phyloP scores from a whole-genome alignment of 129 eudicot species.

The Pulicaria dysenterica region DNA sequence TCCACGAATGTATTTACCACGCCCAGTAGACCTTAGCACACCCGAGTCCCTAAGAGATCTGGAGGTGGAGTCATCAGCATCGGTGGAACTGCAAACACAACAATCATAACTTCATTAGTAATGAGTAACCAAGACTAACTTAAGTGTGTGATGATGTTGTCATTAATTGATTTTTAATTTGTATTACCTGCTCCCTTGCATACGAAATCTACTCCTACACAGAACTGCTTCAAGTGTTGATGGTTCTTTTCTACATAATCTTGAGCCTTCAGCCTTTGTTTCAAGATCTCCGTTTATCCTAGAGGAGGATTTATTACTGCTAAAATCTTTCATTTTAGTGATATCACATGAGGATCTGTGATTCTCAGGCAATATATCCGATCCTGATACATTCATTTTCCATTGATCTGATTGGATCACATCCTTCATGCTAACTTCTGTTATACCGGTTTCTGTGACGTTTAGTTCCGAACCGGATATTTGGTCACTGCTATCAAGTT shows the following conservation, averaged over 20 bases:
- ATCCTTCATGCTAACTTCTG: constrained; percentile 21
- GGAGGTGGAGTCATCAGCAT: constrained; percentile 23
- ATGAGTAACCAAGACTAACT: constrained; percentile 4
- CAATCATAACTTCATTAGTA: background rate
- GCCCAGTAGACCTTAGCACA: constrained; percentile 28
- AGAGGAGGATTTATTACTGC: constrained; percentile 10
- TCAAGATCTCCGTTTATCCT: constrained; percentile 24
- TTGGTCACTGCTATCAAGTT: constrained; percentile 31
- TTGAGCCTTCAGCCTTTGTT: constrained; percentile 27
- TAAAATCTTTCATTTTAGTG: constrained; percentile 12
- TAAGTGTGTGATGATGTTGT: too few relatives aligned
- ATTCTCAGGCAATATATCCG: constrained; percentile 22
- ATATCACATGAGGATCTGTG: constrained; percentile 21
- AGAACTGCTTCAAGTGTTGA: constrained; percentile 21
- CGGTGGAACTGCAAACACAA: constrained; percentile 29
- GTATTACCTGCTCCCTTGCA: constrained; percentile 38
- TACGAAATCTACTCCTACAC: constrained; percentile 25
- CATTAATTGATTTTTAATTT: background rate
- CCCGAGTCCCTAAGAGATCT: constrained; percentile 27
- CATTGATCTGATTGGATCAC: constrained; percentile 34
- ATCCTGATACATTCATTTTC: constrained; percentile 39
- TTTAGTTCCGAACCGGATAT: constrained; percentile 27
- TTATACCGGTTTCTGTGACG: background rate
- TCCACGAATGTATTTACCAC: constrained; percentile 30
- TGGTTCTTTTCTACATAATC: constrained; percentile 33